Base-by-base conservation (phyloP, 768 basidiomycete species). In the Hydnum rufescens region DNA sequence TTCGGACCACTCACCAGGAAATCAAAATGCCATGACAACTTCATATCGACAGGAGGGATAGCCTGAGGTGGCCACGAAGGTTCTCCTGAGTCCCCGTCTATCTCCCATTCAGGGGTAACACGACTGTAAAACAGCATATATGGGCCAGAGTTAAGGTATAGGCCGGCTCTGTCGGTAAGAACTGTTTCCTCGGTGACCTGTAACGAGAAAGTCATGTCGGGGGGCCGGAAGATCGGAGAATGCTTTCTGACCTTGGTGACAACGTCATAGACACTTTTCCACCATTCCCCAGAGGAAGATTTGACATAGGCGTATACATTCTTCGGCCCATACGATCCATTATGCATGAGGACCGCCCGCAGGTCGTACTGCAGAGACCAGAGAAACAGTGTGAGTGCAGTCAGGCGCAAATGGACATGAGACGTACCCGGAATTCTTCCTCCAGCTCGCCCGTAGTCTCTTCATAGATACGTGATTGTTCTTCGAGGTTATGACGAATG, bases 71-170 rank as follows among this genome's bases (percentile, higher is more conserved):
- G n/a, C n/a, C n/a, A n/a, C n/a, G n/a, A n/a, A n/a, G n/a, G n/a
- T n/a, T n/a, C n/a, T n/a, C n/a, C n/a, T n/a, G n/a, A n/a, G n/a
- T n/a, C n/a, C n/a, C n/a, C n/a, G n/a, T n/a, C n/a, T n/a, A n/a
- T n/a, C n/a, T n/a, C n/a, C n/a, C n/a, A n/a, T n/a, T 13, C 36
- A 13, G 36, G 36, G 36, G 13, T 22, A 39, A 13, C 36, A 13
- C 36, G 13, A 39, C 44, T 47, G 44, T 47, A 47, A 28, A 47
- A 8, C 13, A 47, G 44, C 44, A 47, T 47, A 26, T 47, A 47
- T 47, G 44, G 44, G 16, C 44, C 44, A 16, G 44, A 13, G 44
- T 47, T 47, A 8, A 47, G 8, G 26, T 13, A 47, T 13, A 47
- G 44, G 16, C 44, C 44, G 8, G 44, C 44, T 8, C 26, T 13